A percentile compares a stretch with the other conserved stretches of the same genome.
phyloP scores from a whole-genome alignment of 2,329 filamentous ascomycete species.

The Colletotrichum chlorophyti region DNA sequence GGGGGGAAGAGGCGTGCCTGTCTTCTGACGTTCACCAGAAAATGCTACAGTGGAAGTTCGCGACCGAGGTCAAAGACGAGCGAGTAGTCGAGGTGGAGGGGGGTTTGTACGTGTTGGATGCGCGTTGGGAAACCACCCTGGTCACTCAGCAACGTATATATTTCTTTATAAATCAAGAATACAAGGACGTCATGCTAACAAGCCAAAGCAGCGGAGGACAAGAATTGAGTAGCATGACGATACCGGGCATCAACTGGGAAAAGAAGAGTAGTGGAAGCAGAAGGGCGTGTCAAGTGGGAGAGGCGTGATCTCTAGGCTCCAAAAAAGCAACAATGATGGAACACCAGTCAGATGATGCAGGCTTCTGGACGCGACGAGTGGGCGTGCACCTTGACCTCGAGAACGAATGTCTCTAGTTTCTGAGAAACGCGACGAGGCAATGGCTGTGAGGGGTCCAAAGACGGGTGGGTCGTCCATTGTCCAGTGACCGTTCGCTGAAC shows the following conservation, averaged over 20 bases:
- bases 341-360: constrained; percentile 20
- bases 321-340: not conserved
- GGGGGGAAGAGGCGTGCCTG: not conserved
- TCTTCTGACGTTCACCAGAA: constrained; percentile 10
- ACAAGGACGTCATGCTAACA: constrained; percentile 21
- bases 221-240: not conserved
- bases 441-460: constrained; percentile 14
- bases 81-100: constrained; percentile 6
- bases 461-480: constrained; percentile 1
- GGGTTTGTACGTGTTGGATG: not conserved
- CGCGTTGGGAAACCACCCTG: not conserved
- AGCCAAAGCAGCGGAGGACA: too few relatives aligned
- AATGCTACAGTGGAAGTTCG: not conserved
- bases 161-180: constrained; percentile 24
- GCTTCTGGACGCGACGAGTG: constrained; percentile 1
- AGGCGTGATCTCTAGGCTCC: not conserved
- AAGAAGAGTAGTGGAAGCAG: not conserved
- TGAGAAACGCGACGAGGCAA: constrained; percentile 12
- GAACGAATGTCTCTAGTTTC: constrained; percentile 19
- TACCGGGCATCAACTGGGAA: not conserved
- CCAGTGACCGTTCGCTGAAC: too few relatives aligned
- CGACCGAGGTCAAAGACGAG: not conserved
- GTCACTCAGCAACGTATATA: constrained; percentile 28
- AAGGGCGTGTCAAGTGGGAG: not conserved
- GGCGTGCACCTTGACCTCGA: constrained; percentile 22